Conservation (phyloP, 108 stramenopile species). For the Stephanodiscus triporus region DNA sequence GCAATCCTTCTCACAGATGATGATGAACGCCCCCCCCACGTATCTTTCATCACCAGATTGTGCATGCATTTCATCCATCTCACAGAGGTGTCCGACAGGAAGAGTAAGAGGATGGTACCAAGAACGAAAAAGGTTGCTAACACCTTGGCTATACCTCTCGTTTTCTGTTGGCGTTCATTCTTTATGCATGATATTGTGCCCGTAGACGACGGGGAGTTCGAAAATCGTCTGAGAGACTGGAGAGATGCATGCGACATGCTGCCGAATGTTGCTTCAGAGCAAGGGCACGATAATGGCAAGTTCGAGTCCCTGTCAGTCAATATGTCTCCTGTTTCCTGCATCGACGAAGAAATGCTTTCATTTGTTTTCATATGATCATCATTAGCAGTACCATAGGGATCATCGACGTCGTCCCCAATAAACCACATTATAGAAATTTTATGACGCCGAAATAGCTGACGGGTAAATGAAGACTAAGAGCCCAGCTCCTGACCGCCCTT, state of each 20-base stretch:
- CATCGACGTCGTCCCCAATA: conserved; percentile 18
- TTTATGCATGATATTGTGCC: conserved; percentile 3
- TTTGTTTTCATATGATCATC: background rate
- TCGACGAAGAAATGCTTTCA: conserved; percentile 7
- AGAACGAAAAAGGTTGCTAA: conserved; percentile 9
- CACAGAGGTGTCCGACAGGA: conserved; percentile 10
- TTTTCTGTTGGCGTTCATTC: background rate
- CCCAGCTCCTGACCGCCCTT: too few relatives aligned
- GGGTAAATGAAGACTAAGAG: too few relatives aligned
- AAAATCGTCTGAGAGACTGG: background rate
- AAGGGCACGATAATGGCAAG: conserved; percentile 22
- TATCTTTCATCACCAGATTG: background rate
- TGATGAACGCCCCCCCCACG: background rate
- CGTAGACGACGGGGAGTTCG: background rate
- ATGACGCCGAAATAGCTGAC: too few relatives aligned
- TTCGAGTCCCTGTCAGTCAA: background rate
- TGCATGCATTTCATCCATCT: conserved; percentile 9
- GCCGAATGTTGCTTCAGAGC: conserved; percentile 7
- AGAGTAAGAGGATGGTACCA: background rate
- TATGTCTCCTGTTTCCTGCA: conserved; percentile 5
- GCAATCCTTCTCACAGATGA: background rate
- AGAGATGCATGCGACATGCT: background rate
- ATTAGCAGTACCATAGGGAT: background rate
- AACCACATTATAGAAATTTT: conserved; percentile 14
- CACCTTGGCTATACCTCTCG: conserved; percentile 13